Conservation (phyloP, 352 stramenopile genomes). For the Peronospora belbahrii region DNA sequence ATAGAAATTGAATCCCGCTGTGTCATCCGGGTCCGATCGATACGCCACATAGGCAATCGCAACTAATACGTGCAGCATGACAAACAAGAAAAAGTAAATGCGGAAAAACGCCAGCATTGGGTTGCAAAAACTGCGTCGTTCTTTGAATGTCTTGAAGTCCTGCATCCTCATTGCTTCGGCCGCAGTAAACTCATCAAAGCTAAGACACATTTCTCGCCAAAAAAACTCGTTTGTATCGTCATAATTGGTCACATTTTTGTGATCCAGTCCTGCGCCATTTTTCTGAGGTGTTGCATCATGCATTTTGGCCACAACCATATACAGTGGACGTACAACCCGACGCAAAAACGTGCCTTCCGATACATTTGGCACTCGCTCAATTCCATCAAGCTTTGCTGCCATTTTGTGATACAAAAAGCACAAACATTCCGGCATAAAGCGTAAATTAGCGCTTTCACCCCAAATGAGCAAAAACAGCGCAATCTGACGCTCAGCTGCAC, state of each 20-base stretch:
- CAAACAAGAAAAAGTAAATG: slow-evolving; percentile 83
- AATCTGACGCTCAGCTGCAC: slow-evolving; percentile 46
- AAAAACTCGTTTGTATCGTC: slow-evolving; percentile 90
- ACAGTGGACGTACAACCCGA: slow-evolving; percentile 66
- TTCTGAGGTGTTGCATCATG: slow-evolving; percentile 23
- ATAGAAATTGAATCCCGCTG: slow-evolving; percentile 59
- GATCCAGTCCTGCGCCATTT: slow-evolving; percentile 38
- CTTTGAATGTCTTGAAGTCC: slow-evolving; percentile 82
- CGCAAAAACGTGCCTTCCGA: slow-evolving; percentile 67
- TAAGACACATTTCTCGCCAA: slow-evolving; percentile 63
- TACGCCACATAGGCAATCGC: slow-evolving; percentile 78
- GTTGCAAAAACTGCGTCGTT: slow-evolving; percentile 75
- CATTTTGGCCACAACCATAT: slow-evolving; percentile 76
- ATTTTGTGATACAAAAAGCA: slow-evolving; percentile 86
- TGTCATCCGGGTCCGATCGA: slow-evolving; percentile 49
- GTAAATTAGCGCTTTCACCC: slow-evolving; percentile 77
- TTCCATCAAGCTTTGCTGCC: slow-evolving; percentile 54
- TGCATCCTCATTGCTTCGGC: slow-evolving; percentile 55
- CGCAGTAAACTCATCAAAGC: slow-evolving; percentile 80
- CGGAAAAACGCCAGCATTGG: slow-evolving; percentile 78
- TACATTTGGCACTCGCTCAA: slow-evolving; percentile 51
- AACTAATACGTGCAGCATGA: slow-evolving; percentile 73
- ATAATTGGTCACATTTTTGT: slow-evolving; percentile 87
- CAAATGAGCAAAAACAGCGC: slow-evolving; percentile 83
- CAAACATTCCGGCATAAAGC: slow-evolving; percentile 86